Evolutionary conservation across 108 stramenopile species (phyloP), one percentile per base, ranked within the genome.

Genomic region (Nannochloropsis salina): DNA sequence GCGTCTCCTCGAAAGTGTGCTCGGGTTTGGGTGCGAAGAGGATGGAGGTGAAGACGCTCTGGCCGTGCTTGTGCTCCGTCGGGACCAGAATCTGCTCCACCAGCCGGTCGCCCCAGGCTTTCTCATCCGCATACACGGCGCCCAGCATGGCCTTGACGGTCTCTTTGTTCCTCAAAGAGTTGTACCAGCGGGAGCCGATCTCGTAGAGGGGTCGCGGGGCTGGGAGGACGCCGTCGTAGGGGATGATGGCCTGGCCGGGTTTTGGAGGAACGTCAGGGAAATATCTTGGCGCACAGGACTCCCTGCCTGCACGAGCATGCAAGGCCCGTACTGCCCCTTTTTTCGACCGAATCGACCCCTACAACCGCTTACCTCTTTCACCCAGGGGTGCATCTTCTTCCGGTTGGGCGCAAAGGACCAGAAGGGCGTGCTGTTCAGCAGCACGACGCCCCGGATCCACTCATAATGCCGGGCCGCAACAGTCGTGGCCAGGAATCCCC

Each of bases 121-220:
- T 74, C 20, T 74, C 61, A n/a, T 74, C 61, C 61, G 61, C 61
- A 83, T 87, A 87, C 74, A 87, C 86, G 6, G 83, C 86, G 11
- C 86, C 86, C 12, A 87, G 86, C 86, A 87, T 87, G 83, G 74
- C 80, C 83, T 80, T 83, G 9, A 87, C 83, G 20, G 86, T 87
- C 22, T 83, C 43, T 18, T 82, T 43, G 43, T 87, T 83, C 44
- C 86, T 42, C 83, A 87, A 80, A 43, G 82, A 83, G 83, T 87
- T 83, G 83, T 83, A 87, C 40, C 83, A 87, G 79, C 86, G 83
- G 20, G 86, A 42, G 74, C 86, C 86, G 42, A 87, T 80, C 6
- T 79, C 45, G 44, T 83, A 87, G 45, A 87, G 81, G 15, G 81
- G 82, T 9, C 21, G 81, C 9, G 86, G 86, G 42, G 83, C 86